Evolutionary conservation across 257 asterid species (phyloP).

Genomic region (Lantana camara): DNA sequence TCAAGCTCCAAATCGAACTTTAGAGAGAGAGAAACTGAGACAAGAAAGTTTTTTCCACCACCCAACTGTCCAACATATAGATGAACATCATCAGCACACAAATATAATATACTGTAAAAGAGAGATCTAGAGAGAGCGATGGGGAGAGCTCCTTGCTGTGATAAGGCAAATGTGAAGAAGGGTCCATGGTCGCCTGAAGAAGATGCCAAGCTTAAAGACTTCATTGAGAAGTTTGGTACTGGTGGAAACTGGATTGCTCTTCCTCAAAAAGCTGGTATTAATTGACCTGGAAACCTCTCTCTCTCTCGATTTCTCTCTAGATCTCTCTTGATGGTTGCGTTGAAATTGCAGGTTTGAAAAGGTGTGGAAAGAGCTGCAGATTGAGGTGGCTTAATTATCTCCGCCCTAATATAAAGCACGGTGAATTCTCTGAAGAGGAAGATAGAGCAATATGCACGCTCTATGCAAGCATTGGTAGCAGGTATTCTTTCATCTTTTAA

Average conservation of each 20-base stretch:
- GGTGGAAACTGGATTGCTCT: constrained; percentile 91
- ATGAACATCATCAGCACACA: constrained; percentile 7
- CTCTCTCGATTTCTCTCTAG: no score
- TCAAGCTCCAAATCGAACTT: constrained; percentile 30
- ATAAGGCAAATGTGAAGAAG: constrained; percentile 85
- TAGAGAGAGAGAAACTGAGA: constrained; percentile 28
- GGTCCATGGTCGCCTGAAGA: constrained; percentile 99
- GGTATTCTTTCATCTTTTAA: constrained; percentile 39
- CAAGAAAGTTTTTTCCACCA: constrained; percentile 37
- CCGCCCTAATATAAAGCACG: constrained; percentile 86
- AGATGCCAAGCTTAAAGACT: constrained; percentile 81
- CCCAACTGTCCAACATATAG: constrained; percentile 34
- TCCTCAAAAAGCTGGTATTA: constrained; percentile 89
- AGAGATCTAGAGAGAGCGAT: constrained; percentile 39
- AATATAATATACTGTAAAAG: constrained; percentile 23
- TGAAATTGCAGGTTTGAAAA: constrained; percentile 53
- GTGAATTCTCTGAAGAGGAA: constrained; percentile 82
- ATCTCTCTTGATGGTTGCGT: background rate
- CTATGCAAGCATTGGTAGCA: constrained; percentile 86
- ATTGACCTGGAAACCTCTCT: background rate
- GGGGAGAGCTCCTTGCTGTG: constrained; percentile 98
- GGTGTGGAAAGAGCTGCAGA: constrained; percentile 94
- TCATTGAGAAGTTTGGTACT: constrained; percentile 63
- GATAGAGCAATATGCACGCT: constrained; percentile 70
- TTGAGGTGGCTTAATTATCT: constrained; percentile 86